Conservation (phyloP, 208 protist species). For the Pavlovales sp. region DNA sequence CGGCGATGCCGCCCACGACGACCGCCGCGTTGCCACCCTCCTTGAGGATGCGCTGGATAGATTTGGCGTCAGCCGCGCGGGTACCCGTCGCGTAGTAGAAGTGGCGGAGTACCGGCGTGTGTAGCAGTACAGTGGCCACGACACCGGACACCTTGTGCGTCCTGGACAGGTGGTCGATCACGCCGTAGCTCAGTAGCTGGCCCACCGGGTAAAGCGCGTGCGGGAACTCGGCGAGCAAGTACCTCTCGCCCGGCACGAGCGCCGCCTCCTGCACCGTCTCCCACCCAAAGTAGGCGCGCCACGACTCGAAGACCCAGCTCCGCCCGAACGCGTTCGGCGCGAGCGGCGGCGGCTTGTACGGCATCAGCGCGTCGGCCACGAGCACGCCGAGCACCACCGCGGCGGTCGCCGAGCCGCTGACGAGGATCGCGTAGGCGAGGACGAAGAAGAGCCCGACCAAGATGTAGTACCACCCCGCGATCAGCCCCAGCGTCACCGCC, state of each 20-base stretch:
- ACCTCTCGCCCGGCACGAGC: background rate
- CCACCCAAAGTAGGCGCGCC: background rate
- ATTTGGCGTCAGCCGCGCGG: background rate
- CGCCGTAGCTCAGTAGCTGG: background rate
- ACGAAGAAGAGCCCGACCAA: background rate
- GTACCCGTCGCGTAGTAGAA: background rate
- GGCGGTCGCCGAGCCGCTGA: background rate
- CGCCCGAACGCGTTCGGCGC: background rate
- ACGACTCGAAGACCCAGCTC: background rate
- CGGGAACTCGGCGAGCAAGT: background rate
- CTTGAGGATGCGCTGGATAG: background rate
- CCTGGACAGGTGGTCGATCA: background rate
- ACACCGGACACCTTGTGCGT: background rate
- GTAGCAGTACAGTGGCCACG: background rate
- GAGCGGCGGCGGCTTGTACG: background rate
- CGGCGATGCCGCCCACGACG: background rate
- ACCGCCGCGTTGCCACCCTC: background rate
- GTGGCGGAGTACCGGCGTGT: background rate
- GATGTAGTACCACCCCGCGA: background rate
- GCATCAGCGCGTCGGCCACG: background rate
- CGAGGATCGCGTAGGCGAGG: background rate
- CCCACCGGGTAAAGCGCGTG: background rate
- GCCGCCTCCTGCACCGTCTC: background rate
- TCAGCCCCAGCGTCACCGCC: background rate
- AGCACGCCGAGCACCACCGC: background rate